Evolutionary conservation across 495 filamentous ascomycete genomes (phyloP).

Genomic region (Articulospora tetracladia): DNA sequence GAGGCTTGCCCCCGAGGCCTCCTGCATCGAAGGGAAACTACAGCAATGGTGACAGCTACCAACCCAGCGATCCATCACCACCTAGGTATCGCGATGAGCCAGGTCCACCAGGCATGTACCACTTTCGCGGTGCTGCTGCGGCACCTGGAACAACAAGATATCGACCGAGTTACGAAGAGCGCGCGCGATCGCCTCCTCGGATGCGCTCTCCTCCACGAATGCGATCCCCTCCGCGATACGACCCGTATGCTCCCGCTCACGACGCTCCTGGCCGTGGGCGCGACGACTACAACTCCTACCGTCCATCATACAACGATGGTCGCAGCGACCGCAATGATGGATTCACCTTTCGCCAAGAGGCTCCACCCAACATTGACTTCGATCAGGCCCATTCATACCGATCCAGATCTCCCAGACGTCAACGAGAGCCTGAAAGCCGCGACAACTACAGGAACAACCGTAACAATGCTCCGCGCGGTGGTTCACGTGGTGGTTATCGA

Average conservation of each 20-base stretch:
- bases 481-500: constrained; percentile 20
- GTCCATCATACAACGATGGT: constrained; percentile 8
- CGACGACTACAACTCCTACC: neutral
- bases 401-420: constrained; percentile 3
- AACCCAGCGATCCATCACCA: neutral
- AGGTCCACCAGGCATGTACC: constrained; percentile 4
- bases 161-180: neutral
- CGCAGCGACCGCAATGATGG: neutral
- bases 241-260: neutral
- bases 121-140: constrained; percentile 17
- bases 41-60: neutral
- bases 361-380: constrained; percentile 19
- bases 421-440: neutral
- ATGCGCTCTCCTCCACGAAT: neutral
- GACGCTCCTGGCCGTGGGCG: constrained; percentile 12
- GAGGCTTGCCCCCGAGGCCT: constrained; percentile 15
- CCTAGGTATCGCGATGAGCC: neutral
- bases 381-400: constrained; percentile 11
- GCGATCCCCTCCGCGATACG: constrained; percentile 9
- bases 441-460: constrained; percentile 4
- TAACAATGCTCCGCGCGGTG: neutral
- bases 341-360: constrained; percentile 25
- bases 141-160: neutral
- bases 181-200: neutral
- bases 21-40: neutral